Percentiles rank a stretch among this genome's conserved stretches.
Conservation (phyloP, 768 basidiomycete genomes). For the Kwoniella pini region DNA sequence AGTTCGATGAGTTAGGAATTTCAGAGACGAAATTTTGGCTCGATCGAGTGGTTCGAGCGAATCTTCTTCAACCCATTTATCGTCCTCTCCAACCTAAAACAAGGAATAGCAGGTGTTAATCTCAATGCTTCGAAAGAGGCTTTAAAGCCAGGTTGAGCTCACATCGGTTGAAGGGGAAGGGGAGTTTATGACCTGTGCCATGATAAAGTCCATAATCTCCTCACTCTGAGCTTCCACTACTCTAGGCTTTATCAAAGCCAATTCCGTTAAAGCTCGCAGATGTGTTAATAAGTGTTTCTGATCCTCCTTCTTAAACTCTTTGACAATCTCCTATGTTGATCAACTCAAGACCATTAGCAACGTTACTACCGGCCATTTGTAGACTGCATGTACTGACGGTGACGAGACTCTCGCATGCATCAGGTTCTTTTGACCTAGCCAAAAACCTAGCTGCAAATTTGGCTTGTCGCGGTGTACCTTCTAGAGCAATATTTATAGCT, state of each 20-base stretch:
- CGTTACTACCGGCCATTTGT: too few species aligned
- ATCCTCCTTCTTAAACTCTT: conserved; percentile 8
- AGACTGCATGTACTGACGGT: conserved; percentile 70
- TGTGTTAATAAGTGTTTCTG: conserved; percentile 39
- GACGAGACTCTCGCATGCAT: conserved; percentile 62
- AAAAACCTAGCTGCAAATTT: conserved; percentile 83
- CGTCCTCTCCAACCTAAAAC: conserved; percentile 45
- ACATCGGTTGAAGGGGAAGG: conserved; percentile 38
- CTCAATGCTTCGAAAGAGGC: too few species aligned
- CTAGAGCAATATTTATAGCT: conserved; percentile 63
- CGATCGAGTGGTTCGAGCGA: conserved; percentile 63
- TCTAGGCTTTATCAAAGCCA: conserved; percentile 68
- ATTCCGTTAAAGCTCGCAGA: conserved; percentile 70
- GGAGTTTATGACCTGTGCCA: conserved; percentile 39
- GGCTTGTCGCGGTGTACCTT: conserved; percentile 66
- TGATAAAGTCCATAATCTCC: conserved; percentile 67
- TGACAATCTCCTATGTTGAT: conserved; percentile 6
- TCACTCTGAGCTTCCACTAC: conserved; percentile 79
- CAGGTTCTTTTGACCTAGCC: conserved; percentile 62
- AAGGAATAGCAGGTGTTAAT: too few species aligned
- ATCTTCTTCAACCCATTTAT: conserved; percentile 75
- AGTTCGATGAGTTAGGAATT: conserved; percentile 78
- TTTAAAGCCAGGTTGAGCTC: too few species aligned
- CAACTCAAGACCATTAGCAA: too few species aligned
- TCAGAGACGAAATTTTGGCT: conserved; percentile 74